Evolutionary conservation across 495 filamentous ascomycete species (phyloP), one percentile per base, ranked within the genome.

Genomic region (Lichina pygmaea): DNA sequence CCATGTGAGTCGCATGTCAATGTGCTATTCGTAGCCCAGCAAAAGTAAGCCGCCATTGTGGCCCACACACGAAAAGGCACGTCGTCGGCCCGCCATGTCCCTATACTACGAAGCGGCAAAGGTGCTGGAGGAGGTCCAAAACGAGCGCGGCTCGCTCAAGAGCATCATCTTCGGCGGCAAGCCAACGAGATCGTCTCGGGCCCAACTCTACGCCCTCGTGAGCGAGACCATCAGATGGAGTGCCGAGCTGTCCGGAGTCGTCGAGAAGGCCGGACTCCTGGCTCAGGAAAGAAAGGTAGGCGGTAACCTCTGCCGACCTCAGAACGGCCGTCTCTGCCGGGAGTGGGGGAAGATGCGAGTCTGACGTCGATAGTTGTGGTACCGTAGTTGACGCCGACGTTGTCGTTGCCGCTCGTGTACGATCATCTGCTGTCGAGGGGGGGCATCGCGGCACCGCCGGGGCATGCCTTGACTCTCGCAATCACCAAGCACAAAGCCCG

Each of bases 201-300:
- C 78, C 15, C 79, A 89, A 50, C 60, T 95, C 41, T 94, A 86
- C 53, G 89, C 89, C 3, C 60, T 97, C 7, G 73, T 78, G 36
- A 71, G 73, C 33, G 85, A 94, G 55, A 74, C 82, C 2, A 71
- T 79, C 41, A 93, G 93, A 77, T 93, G 91, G 82, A 82, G 82
- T 49, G 55, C 66, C 16, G 65, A 93, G 3, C 61, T 97, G 11
- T 80, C 82, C 44, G 83, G 91, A 48, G 77, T 94, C 4, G 73
- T 97, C 55, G 81, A 86, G 44, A 69, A 66, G 34, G 66, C 83
- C 3, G 73, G 72, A 17, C 60, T 92, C 6, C 61, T 91, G 11
- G 63, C 65, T 8, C 50, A 73, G 0, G 89, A 97, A 61, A 77
- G 70, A 42, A 93, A 93, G 73, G 86, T 92, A 59, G 46, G 56